phyloP scores from a whole-genome alignment of 1,139 yeast species.

The Scheffersomyces lignicola region DNA sequence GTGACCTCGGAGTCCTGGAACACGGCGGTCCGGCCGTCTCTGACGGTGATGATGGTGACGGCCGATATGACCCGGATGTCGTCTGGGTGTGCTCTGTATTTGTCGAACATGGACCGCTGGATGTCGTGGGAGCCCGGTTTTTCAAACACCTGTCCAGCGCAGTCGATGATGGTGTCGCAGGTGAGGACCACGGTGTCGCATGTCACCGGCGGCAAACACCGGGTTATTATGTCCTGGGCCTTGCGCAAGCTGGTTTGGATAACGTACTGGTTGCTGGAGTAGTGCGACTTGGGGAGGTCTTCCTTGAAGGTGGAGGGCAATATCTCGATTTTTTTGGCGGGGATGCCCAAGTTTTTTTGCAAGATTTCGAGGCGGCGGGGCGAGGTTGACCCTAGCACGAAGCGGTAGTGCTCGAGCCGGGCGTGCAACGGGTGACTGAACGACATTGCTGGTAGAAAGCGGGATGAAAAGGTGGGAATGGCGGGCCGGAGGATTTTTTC shows the following conservation, averaged over 20 bases:
- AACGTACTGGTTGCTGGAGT: slow-evolving; percentile 64
- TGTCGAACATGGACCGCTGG: slow-evolving; percentile 45
- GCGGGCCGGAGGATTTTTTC: too few relatives aligned
- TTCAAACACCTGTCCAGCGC: slow-evolving; percentile 63
- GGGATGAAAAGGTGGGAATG: too few relatives aligned
- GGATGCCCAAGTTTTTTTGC: slow-evolving; percentile 57
- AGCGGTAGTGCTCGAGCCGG: slow-evolving; percentile 24
- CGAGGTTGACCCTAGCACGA: slow-evolving; percentile 81
- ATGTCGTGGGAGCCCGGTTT: slow-evolving; percentile 60
- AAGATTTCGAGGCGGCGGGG: slow-evolving; percentile 77
- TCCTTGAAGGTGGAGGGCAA: slow-evolving; percentile 70
- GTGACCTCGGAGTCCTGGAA: slow-evolving; percentile 22
- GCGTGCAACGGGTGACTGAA: slow-evolving; percentile 26
- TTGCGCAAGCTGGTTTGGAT: slow-evolving; percentile 68
- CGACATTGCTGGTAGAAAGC: too few relatives aligned
- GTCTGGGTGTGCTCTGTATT: slow-evolving; percentile 44
- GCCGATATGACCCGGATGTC: slow-evolving; percentile 66
- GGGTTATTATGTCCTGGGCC: slow-evolving; percentile 49
- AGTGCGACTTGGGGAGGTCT: slow-evolving; percentile 56
- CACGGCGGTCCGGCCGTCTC: slow-evolving; percentile 15
- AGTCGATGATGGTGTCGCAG: slow-evolving; percentile 85
- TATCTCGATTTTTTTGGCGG: slow-evolving; percentile 35
- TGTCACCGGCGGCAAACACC: slow-evolving; percentile 17
- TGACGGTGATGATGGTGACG: slow-evolving; percentile 51
- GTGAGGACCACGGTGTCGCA: slow-evolving; percentile 47